These are phyloP conservation scores for Trypanosoma boissoni DNA, from an alignment of 208 protist genomes.

Conservation along the genomic window DNA sequence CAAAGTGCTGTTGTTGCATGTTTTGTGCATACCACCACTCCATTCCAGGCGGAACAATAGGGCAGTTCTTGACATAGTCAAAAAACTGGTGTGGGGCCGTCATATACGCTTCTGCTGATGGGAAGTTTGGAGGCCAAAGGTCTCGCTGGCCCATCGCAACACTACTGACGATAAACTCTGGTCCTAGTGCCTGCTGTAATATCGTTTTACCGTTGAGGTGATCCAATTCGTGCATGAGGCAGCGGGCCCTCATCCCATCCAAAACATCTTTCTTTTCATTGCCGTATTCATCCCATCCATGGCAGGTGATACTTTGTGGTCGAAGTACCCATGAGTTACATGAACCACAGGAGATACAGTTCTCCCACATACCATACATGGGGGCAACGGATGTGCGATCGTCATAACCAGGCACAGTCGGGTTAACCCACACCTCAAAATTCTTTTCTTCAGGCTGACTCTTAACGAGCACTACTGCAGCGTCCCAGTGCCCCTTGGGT, in stretches of 20 bases:
- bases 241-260: conserved; percentile 78
- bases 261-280: conserved; percentile 73
- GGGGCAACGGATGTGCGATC: conserved; percentile 66
- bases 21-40: conserved; percentile 78
- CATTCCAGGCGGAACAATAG: conserved; percentile 68
- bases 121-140: conserved; percentile 83
- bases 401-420: conserved; percentile 70
- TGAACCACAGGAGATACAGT: conserved; percentile 80
- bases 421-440: conserved; percentile 90
- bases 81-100: conserved; percentile 78
- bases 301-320: conserved; percentile 76
- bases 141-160: conserved; percentile 75
- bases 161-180: conserved; percentile 80
- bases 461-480: conserved; percentile 71
- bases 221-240: conserved; percentile 90
- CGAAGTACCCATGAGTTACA: conserved; percentile 77
- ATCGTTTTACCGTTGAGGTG: conserved; percentile 84
- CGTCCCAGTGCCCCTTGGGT: conserved; percentile 85
- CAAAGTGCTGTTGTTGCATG: conserved; percentile 50
- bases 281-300: conserved; percentile 68
- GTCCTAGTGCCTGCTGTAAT: conserved; percentile 63
- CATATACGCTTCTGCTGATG: conserved; percentile 80
- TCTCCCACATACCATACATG: conserved; percentile 93
- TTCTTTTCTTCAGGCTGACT: conserved; percentile 52
- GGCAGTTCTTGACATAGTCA: conserved; percentile 80